phyloP scores from a whole-genome alignment of 306 rosid species.

The Prunus padus region DNA sequence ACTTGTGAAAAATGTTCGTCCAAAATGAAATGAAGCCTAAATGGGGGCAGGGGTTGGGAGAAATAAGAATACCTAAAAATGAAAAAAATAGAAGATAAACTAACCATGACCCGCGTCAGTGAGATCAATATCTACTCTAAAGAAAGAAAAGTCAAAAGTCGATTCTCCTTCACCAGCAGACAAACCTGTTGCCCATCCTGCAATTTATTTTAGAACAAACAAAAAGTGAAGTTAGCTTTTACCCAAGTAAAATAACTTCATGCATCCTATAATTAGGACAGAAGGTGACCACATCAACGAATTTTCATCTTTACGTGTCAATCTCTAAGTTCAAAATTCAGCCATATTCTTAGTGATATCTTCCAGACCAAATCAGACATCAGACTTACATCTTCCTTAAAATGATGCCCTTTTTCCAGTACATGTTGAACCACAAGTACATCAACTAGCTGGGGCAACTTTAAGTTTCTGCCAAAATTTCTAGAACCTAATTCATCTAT shows the following conservation, averaged over 20 bases:
- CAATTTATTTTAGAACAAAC: conserved; percentile 16
- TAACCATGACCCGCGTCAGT: conserved; percentile 93
- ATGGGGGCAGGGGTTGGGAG: background rate
- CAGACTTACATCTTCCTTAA: too few relatives aligned
- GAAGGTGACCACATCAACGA: background rate
- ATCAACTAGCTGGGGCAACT: too few relatives aligned
- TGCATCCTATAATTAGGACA: background rate
- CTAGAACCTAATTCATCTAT: too few relatives aligned
- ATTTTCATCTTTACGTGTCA: background rate
- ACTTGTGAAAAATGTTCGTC: background rate
- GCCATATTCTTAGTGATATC: background rate
- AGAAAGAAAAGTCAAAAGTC: conserved; percentile 69
- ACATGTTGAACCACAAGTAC: too few relatives aligned
- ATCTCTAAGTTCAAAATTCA: background rate
- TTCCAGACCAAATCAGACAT: too few relatives aligned
- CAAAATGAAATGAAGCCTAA: background rate
- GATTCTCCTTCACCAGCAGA: conserved; percentile 73
- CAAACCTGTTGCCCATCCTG: conserved; percentile 96
- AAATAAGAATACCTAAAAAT: background rate
- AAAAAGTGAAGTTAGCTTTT: background rate
- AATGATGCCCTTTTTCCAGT: too few relatives aligned
- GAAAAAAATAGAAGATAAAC: conserved; percentile 11
- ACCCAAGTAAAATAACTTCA: background rate
- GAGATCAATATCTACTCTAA: conserved; percentile 74
- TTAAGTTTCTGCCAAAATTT: too few relatives aligned